Evolutionary conservation across 2,329 filamentous ascomycete species (phyloP).

Genomic region (Alternaria atra): DNA sequence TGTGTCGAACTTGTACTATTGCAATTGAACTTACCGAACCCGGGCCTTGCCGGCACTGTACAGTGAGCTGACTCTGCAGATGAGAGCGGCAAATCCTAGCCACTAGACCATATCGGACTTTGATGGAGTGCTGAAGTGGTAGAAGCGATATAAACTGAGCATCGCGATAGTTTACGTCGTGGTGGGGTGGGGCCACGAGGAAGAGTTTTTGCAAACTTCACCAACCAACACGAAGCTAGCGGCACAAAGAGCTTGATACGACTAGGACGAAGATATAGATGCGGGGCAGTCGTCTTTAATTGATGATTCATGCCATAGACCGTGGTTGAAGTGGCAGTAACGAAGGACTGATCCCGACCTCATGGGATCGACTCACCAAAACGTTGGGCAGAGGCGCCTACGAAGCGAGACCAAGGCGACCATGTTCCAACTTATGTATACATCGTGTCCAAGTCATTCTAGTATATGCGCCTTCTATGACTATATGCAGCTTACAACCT

Average conservation of each 20-base stretch:
- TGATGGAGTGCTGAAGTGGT: background rate
- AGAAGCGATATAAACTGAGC: background rate
- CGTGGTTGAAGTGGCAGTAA: background rate
- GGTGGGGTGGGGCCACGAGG: background rate
- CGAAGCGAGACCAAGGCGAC: background rate
- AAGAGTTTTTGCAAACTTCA: background rate
- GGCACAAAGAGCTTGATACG: background rate
- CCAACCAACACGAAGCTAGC: background rate
- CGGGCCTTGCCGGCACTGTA: constrained; percentile 26
- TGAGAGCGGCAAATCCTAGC: constrained; percentile 29
- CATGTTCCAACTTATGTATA: background rate
- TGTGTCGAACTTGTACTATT: background rate
- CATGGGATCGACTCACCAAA: background rate
- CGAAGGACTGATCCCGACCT: background rate
- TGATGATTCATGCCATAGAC: background rate
- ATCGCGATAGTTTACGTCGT: no score
- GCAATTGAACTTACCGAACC: constrained; percentile 14
- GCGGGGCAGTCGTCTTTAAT: background rate
- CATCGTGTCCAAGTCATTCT: background rate
- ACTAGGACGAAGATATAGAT: background rate
- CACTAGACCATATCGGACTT: constrained; percentile 27
- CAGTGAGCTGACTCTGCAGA: constrained; percentile 15
- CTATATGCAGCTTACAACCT: background rate
- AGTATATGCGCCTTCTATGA: background rate
- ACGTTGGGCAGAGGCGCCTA: background rate